A percentile compares a stretch with the other conserved stretches of the same genome.
These are phyloP conservation scores for Starmerella apicola DNA, from an alignment of 805 yeast genomes.

Conservation along the genomic window DNA sequence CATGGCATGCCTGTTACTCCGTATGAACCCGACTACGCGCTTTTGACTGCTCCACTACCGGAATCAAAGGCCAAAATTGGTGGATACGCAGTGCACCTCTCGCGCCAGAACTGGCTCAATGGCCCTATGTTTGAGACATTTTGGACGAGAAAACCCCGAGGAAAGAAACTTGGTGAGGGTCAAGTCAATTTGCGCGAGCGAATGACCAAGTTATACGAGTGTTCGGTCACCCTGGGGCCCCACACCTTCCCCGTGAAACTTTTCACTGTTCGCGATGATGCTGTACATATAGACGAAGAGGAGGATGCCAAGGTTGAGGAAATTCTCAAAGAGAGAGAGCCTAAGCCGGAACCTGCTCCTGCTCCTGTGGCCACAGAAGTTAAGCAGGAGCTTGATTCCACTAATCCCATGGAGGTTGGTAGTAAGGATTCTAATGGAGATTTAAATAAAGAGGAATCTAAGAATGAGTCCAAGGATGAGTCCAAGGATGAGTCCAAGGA, in stretches of 20 bases:
- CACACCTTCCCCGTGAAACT: slow-evolving; percentile 66
- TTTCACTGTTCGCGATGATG: slow-evolving; percentile 63
- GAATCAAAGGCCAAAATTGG: slow-evolving; percentile 51
- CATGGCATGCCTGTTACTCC: slow-evolving; percentile 44
- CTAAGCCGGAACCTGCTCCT: not conserved
- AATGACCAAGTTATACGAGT: slow-evolving; percentile 80
- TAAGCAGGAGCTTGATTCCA: too few relatives aligned
- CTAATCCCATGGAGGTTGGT: too few relatives aligned
- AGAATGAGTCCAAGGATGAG: too few relatives aligned
- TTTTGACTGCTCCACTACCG: slow-evolving; percentile 52
- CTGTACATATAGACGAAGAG: slow-evolving; percentile 31
- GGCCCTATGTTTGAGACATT: slow-evolving; percentile 60
- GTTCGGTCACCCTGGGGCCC: slow-evolving; percentile 63
- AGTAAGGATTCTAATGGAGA: too few relatives aligned
- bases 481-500: too few relatives aligned
- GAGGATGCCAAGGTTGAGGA: slow-evolving; percentile 12
- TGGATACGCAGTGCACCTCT: slow-evolving; percentile 44
- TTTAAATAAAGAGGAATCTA: too few relatives aligned
- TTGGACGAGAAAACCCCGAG: slow-evolving; percentile 63
- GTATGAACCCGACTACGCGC: slow-evolving; percentile 50
- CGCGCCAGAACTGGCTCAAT: slow-evolving; percentile 56
- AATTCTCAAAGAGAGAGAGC: not conserved
- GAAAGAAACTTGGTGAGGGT: slow-evolving; percentile 36
- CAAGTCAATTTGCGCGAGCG: slow-evolving; percentile 60
- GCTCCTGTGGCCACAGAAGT: too few relatives aligned